Percentiles rank a stretch among this genome's conserved stretches.
Evolutionary conservation across 1,284 basidiomycete species (phyloP).

Genomic region (Cyathus olla): DNA sequence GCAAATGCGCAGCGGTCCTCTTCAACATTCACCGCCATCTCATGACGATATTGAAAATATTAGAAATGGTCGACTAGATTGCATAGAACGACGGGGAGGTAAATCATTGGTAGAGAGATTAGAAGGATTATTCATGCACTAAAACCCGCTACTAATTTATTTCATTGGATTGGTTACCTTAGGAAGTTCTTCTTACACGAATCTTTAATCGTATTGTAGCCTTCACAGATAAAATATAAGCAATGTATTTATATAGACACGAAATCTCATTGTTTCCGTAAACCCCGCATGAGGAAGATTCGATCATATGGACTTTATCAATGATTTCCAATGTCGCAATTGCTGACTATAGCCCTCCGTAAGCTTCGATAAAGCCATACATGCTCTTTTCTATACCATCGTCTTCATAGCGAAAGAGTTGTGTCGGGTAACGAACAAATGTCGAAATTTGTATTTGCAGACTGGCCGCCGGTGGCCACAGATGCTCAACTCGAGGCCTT

Average conservation of each 20-base stretch:
- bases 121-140: constrained; percentile 16
- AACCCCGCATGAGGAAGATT: no score
- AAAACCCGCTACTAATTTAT: not conserved
- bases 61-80: not conserved
- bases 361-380: no score
- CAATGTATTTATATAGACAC: not conserved
- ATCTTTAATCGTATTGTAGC: no score
- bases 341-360: no score
- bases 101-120: constrained; percentile 9
- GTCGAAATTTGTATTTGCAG: constrained; percentile 56
- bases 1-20: constrained; percentile 27
- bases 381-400: no score
- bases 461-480: constrained; percentile 83
- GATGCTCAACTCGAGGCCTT: constrained; percentile 68
- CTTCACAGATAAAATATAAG: not conserved
- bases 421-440: no score
- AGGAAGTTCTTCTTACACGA: no score
- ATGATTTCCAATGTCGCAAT: no score
- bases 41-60: constrained; percentile 27
- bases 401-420: no score
- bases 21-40: constrained; percentile 44
- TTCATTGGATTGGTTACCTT: no score
- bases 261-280: no score
- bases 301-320: no score
- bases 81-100: not conserved